Conservation (phyloP, 257 asterid species). For the Petunia secreta region DNA sequence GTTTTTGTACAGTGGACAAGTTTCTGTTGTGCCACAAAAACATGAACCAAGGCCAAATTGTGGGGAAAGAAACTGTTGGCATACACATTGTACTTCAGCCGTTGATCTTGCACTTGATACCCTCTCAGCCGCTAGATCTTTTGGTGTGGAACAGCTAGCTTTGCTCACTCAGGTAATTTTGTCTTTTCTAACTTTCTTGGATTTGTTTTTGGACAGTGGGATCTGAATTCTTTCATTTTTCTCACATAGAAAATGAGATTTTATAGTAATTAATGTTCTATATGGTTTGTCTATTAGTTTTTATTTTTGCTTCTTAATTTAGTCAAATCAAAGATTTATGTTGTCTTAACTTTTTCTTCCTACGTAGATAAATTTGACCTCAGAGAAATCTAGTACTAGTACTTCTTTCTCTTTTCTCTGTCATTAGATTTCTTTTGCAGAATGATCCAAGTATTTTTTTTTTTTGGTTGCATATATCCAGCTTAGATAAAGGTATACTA, state of each 20-base stretch:
- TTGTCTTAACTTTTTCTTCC: background rate
- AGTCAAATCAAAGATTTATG: background rate
- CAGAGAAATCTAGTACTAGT: slow-evolving; percentile 29
- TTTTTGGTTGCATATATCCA: background rate
- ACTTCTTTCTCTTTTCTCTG: slow-evolving; percentile 29
- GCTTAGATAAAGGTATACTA: background rate
- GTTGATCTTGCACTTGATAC: slow-evolving; percentile 98
- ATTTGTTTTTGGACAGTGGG: slow-evolving; percentile 21
- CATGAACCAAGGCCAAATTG: slow-evolving; percentile 94
- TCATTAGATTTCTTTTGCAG: slow-evolving; percentile 23
- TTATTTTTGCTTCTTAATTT: slow-evolving; percentile 17
- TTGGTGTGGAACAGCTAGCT: slow-evolving; percentile 93
- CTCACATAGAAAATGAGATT: too few species aligned
- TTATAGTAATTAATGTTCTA: too few species aligned
- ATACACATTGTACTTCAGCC: slow-evolving; percentile 97
- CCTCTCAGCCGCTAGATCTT: slow-evolving; percentile 91
- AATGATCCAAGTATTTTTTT: slow-evolving; percentile 21
- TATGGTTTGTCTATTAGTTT: background rate
- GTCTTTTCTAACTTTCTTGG: background rate
- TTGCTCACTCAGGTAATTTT: slow-evolving; percentile 77
- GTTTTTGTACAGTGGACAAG: slow-evolving; percentile 94
- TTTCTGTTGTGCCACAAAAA: slow-evolving; percentile 91
- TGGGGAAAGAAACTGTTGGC: slow-evolving; percentile 88
- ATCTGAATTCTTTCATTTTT: background rate
- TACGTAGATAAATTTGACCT: background rate